Base-by-base conservation (phyloP, 306 rosid genomes). In the Cucurbita moschata region DNA sequence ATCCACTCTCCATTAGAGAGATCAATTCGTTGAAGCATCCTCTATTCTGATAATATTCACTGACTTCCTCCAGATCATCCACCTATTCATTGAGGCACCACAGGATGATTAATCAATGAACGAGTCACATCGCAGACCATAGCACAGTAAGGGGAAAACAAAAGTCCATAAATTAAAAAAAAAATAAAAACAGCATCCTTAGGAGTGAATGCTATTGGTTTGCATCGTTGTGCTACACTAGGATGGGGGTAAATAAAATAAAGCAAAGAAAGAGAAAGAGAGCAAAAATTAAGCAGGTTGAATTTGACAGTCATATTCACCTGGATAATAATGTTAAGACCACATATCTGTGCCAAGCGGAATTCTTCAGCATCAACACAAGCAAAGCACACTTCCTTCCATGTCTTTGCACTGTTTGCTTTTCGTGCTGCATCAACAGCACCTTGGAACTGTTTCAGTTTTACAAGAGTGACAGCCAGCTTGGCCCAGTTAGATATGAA, bases 311-410 rank as follows among this genome's bases (percentile, higher is more conserved):
- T 46, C 77, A 75, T 51, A 37, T 11, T 71, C 81, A 94, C 99
- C 99, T 94, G 99, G 71, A 95, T 65, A 74, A 95, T 95, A 81
- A 95, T 91, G 82, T 91, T 95, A 83, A 95, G 96, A 49, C 99
- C 99, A 84, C 99, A 95, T 74, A 95, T 95, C 77, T 95, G 99
- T 76, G 99, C 99, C 75, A 95, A 80, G 79, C 99, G 99, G 89
- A 95, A 95, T 83, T 95, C 99, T 86, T 95, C 99, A 38, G 95
- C 99, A 78, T 95, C 97, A 74, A 95, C 97, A 77, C 99, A 95
- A 53, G 99, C 97, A 86, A 91, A 94, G 87, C 99, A 94, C 77
- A 94, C 97, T 82, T 94, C 99, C 84, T 94, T 94, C 99, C 99
- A 94, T 82, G 99, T 94, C 86, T 94, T 94, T 14, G 97, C 81